Evolutionary conservation across 2,329 filamentous ascomycete species (phyloP).

Genomic region (Botrytis squamosa): DNA sequence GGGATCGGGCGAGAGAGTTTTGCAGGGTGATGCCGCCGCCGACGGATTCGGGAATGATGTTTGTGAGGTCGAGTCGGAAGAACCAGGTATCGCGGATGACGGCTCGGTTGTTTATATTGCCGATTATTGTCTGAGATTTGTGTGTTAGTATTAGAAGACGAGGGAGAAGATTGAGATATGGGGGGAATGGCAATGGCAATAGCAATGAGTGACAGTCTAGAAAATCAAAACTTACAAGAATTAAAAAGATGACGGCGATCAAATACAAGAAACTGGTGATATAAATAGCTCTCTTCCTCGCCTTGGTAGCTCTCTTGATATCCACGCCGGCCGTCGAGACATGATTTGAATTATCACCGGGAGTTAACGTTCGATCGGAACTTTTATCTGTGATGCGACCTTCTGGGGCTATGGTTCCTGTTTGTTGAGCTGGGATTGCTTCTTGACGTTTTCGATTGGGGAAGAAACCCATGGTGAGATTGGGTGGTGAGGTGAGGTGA

Average conservation of each 20-base stretch:
- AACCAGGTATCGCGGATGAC: conserved; percentile 75
- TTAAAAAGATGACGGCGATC: conserved; percentile 72
- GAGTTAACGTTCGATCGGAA: conserved; percentile 33
- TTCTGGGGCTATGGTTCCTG: conserved; percentile 23
- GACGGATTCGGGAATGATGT: conserved; percentile 52
- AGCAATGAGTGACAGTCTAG: background rate
- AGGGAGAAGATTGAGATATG: background rate
- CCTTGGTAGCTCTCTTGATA: conserved; percentile 50
- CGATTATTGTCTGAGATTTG: conserved; percentile 57
- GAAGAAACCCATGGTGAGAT: conserved; percentile 36
- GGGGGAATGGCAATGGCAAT: background rate
- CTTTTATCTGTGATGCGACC: conserved; percentile 2
- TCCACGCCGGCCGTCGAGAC: conserved; percentile 32
- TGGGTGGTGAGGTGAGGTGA: conserved; percentile 34
- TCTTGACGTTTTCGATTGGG: conserved; percentile 26
- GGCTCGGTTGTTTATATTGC: conserved; percentile 63
- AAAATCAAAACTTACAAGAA: conserved; percentile 56
- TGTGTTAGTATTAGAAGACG: background rate
- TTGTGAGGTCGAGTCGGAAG: conserved; percentile 76
- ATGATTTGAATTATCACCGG: conserved; percentile 25
- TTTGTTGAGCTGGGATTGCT: conserved; percentile 19
- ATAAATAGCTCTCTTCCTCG: conserved; percentile 55
- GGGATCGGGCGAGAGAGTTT: conserved; percentile 80
- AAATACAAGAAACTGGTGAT: conserved; percentile 70
- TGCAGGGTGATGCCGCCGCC: conserved; percentile 64